Evolutionary conservation across 1,284 basidiomycete species (phyloP), one percentile per base, ranked within the genome.

Genomic region (Ustilago hordei): DNA sequence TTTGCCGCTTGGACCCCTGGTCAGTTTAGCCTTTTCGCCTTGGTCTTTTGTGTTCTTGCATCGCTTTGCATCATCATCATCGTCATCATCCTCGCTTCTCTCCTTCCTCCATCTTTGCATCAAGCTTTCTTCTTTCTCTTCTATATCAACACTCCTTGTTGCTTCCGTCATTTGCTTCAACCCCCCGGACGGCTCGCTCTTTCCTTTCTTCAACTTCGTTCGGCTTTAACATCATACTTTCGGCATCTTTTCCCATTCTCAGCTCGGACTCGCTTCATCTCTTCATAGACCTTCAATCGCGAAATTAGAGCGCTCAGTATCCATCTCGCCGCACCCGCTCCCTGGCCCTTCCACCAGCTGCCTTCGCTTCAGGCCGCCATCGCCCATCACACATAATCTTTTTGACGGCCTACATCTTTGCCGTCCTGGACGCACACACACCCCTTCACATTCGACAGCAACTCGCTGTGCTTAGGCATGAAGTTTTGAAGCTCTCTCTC

Each of bases 151-250:
- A 7, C 34, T 8, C 15, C 7, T 50, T 11, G 50, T 57, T 11
- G 50, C 60, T 39, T 41, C 35, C 34, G 28, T 54, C 52, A 39
- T 34, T 67, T 59, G 61, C 55, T 62, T 62, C 60, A 62, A 68
- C 66, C 66, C 39, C 39, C 60, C 65, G 62, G 57, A 68, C 65
- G 65, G 31, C n/a, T 41, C 38, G 31, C 38, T 47, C 32, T 7
- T 43, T 31, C 31, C 35, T n/a, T 41, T 6, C n/a, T 19, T 48
- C 45, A 19, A 31, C 11, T 50, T 50, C 41, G 13, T 38, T 43
- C 55, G 39, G 41, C 55, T 32, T 43, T 32, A 15, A 8, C 41
- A 36, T 35, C 31, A 15, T 39, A 28, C 7, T 43, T 31, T 12
- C 38, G 11, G 17, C 32, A 31, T 45, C 38, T 28, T 34, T 39